Evolutionary conservation across 495 filamentous ascomycete species (phyloP).

Genomic region (Hyaloscypha hepaticicola): DNA sequence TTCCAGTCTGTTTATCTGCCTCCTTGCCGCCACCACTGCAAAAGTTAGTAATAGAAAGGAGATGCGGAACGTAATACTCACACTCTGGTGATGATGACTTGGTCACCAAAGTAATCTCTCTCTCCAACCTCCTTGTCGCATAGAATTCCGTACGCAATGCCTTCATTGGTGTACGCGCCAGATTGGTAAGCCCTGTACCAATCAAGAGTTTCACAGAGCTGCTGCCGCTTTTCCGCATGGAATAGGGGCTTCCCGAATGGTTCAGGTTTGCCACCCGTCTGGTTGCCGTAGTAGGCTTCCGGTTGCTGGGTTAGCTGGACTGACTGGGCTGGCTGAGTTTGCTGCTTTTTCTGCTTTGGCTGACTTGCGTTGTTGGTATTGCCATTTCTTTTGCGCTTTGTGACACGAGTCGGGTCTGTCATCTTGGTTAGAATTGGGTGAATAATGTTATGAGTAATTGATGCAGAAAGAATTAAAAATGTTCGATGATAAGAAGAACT

Average conservation of each 20-base stretch:
- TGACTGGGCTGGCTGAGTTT: too few species aligned
- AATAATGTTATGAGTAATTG: too few species aligned
- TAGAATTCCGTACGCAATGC: slow-evolving; percentile 56
- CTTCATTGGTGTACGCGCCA: slow-evolving; percentile 50
- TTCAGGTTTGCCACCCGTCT: slow-evolving; percentile 32
- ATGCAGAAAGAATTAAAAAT: too few species aligned
- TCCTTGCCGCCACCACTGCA: slow-evolving; percentile 58
- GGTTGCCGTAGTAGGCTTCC: slow-evolving; percentile 10
- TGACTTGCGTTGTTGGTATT: too few species aligned
- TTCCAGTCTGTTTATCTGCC: slow-evolving; percentile 37
- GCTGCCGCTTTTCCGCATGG: slow-evolving; percentile 61
- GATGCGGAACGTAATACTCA: slow-evolving; percentile 39
- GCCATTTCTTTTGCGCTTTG: too few species aligned
- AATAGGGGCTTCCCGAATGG: slow-evolving; percentile 48
- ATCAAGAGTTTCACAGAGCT: slow-evolving; percentile 63
- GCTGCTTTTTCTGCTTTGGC: too few species aligned
- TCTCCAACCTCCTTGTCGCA: slow-evolving; percentile 56
- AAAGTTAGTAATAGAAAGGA: slow-evolving; percentile 27
- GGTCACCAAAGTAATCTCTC: slow-evolving; percentile 59
- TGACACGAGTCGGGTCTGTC: too few species aligned
- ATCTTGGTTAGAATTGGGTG: too few species aligned
- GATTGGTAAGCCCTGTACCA: slow-evolving; percentile 67
- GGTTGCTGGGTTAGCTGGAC: neutral
- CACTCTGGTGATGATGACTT: slow-evolving; percentile 67
- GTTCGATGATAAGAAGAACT: too few species aligned